Percentiles rank a stretch among this genome's conserved stretches.
phyloP scores from a whole-genome alignment of 352 stramenopile species.

The Discostella stelligera region DNA sequence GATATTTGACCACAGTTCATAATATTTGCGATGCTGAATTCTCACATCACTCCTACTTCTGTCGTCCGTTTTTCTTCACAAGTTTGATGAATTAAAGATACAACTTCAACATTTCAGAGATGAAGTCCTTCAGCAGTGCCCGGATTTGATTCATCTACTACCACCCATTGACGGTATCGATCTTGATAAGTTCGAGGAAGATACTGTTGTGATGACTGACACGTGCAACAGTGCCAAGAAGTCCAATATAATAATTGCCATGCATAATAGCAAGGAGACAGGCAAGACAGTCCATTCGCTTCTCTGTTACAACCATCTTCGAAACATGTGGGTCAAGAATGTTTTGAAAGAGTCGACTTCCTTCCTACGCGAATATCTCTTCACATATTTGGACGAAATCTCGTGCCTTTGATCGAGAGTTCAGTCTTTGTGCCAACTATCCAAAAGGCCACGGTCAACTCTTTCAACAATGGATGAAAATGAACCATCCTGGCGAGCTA shows the following conservation, averaged over 20 bases:
- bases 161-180: constrained; percentile 2
- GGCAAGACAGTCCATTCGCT: constrained; percentile 1
- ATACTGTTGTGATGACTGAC: constrained; percentile 15
- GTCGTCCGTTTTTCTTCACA: not conserved
- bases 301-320: constrained; percentile 17
- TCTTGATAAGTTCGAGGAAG: constrained; percentile 10
- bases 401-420: constrained; percentile 12
- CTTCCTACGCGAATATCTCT: constrained; percentile 12
- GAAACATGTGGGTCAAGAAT: constrained; percentile 21
- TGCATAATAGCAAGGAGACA: constrained; percentile 4
- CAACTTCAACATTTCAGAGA: not conserved
- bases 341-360: constrained; percentile 7
- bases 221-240: constrained; percentile 20
- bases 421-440: constrained; percentile 24
- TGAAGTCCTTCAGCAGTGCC: not conserved
- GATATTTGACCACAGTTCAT: too few relatives aligned
- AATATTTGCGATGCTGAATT: not conserved
- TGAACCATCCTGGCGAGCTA: constrained; percentile 17
- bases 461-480: constrained; percentile 22
- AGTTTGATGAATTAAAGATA: not conserved
- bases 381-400: constrained; percentile 18
- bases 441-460: constrained; percentile 22
- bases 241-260: not conserved
- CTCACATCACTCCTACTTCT: not conserved
- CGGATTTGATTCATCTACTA: not conserved